Evolutionary conservation across 1,284 basidiomycete species (phyloP), one percentile per base, ranked within the genome.

Genomic region (Uromyces viciae-fabae): DNA sequence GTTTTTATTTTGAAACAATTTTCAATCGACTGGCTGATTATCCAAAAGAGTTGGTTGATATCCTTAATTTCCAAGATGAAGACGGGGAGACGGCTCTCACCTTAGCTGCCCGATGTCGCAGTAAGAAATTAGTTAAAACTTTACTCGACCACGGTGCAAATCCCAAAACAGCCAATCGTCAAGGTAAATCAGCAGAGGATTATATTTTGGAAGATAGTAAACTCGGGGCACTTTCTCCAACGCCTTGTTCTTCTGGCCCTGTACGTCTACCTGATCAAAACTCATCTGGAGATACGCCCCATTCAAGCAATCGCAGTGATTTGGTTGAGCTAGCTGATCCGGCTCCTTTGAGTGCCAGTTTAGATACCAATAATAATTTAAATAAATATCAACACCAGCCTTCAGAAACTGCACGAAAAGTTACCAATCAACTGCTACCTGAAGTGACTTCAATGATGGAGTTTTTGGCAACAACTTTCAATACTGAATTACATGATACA

Each of bases 1-100:
- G 96, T 31, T 99, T 99, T 88, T 99, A 99, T 87, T 94, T 99
- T 93, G 97, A 99, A 87, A 97, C 94, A 1, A 92, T 99, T 78
- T 89, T 99, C 79, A 89, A 89, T 66, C 91, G 95, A 60, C 89
- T 99, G 25, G 89, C 93, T n/a, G 95, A 98, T 85, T 99, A 94
- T 87, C 95, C 96, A 1, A 93, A 93, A 84, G 97, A 99, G 86
- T 88, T 99, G 22, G 94, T 95, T 49, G 97, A 99, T 85, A 95
- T 99, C 72, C 94, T 99, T 87, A 99, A 99, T 86, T 99, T 99
- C 87, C 97, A 97, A 86, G 97, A 99, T 86, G 95, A 98, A 85
- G 97, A 99, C 84, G 96, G 96, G 43, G 97, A 99, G 88, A 98
- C 97, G 17, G 94, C 97, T 14, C 87, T 99, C 81, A 99, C 97